These are phyloP conservation scores for Warburgia ugandensis DNA, from an alignment of 164 flowering plant genomes.

Conservation along the genomic window DNA sequence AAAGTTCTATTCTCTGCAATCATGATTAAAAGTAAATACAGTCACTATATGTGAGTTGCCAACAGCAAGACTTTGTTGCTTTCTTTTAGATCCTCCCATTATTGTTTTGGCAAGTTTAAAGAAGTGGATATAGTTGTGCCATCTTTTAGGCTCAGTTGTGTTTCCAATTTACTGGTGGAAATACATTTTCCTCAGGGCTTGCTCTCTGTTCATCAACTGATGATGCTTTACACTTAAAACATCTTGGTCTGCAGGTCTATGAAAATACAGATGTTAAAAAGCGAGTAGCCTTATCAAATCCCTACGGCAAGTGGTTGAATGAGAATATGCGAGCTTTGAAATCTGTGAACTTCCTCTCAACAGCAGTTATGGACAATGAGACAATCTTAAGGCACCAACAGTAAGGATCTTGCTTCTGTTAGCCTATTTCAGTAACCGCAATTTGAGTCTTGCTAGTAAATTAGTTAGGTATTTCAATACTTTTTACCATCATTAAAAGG, in stretches of 20 bases:
- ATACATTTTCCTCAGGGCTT: no score
- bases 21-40: no score
- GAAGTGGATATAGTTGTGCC: no score
- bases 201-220: no score
- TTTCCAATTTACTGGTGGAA: no score
- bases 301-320: slow-evolving; percentile 83
- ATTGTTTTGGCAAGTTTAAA: no score
- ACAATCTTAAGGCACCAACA: slow-evolving; percentile 76
- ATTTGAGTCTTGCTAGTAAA: background rate
- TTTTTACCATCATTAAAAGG: background rate
- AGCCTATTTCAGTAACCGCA: slow-evolving; percentile 3
- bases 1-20: no score
- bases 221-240: background rate
- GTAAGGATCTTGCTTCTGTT: slow-evolving; percentile 40
- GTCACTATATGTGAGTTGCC: no score
- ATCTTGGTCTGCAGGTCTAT: slow-evolving; percentile 54
- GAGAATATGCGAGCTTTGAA: slow-evolving; percentile 74
- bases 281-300: slow-evolving; percentile 66
- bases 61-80: no score
- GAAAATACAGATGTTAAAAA: slow-evolving; percentile 98
- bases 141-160: no score
- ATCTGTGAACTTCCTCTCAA: slow-evolving; percentile 62
- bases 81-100: no score
- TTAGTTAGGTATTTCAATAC: background rate
- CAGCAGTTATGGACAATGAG: slow-evolving; percentile 69